These are phyloP conservation scores for Erysimum pusillum DNA, from an alignment of 441 rosid species.

Conservation along the genomic window DNA sequence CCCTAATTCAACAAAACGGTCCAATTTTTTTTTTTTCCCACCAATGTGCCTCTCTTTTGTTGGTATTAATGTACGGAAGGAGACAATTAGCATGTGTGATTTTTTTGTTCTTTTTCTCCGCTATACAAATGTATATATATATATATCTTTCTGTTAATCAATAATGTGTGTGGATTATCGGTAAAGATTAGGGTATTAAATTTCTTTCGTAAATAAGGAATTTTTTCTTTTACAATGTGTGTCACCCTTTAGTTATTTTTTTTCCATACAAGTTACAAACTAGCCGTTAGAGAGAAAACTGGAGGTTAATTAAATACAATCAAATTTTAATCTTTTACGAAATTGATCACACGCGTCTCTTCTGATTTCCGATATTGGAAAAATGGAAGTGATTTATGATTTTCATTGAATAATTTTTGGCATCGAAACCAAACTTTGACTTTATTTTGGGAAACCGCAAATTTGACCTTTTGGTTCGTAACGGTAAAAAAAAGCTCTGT, in stretches of 20 bases:
- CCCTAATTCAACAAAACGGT: not conserved
- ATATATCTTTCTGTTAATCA: not conserved
- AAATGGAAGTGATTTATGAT: slow-evolving; percentile 1
- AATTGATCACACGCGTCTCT: not conserved
- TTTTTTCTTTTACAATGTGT: not conserved
- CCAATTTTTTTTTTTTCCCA: not conserved
- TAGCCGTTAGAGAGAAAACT: slow-evolving; percentile 11
- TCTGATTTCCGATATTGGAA: not conserved
- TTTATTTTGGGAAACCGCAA: not conserved
- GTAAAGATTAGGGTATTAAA: not conserved
- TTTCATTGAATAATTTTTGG: not conserved
- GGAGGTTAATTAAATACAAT: not conserved
- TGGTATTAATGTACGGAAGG: slow-evolving; percentile 28
- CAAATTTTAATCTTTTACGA: not conserved
- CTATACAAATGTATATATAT: slow-evolving; percentile 11
- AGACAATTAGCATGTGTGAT: not conserved
- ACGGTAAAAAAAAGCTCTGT: slow-evolving; percentile 14
- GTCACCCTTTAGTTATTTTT: not conserved
- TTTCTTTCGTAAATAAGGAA: not conserved
- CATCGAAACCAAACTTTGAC: slow-evolving; percentile 9
- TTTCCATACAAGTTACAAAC: slow-evolving; percentile 10
- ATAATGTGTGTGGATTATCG: slow-evolving; percentile 1
- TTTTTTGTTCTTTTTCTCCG: not conserved
- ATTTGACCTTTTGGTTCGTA: not conserved
- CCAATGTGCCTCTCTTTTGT: slow-evolving; percentile 8